Conservation (phyloP, 2,329 filamentous ascomycete genomes). For the Epichloe elymi region DNA sequence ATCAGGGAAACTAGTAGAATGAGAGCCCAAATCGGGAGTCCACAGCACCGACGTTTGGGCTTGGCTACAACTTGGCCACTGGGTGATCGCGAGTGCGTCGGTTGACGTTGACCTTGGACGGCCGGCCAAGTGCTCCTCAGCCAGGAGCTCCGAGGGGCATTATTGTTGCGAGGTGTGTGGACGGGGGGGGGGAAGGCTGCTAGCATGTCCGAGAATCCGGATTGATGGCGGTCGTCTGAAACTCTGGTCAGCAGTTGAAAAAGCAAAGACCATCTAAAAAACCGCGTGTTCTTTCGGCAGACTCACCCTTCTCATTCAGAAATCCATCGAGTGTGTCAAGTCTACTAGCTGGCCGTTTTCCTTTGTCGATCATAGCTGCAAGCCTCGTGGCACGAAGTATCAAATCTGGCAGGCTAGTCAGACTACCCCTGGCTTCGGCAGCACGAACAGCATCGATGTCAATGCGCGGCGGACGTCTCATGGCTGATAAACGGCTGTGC, state of each 20-base stretch:
- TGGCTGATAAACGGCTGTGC: constrained; percentile 37
- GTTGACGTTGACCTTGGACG: constrained; percentile 15
- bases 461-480: constrained; percentile 56
- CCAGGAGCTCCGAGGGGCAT: constrained; percentile 34
- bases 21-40: constrained; percentile 70
- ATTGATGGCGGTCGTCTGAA: constrained; percentile 32
- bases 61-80: constrained; percentile 11
- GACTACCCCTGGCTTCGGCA: constrained; percentile 72
- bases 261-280: not conserved
- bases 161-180: constrained; percentile 27
- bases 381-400: constrained; percentile 79
- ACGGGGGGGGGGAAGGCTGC: constrained; percentile 53
- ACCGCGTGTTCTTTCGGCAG: constrained; percentile 6
- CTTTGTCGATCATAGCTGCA: constrained; percentile 77
- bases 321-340: constrained; percentile 41
- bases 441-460: constrained; percentile 72
- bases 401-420: constrained; percentile 84
- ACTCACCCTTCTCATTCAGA: constrained; percentile 28
- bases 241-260: constrained; percentile 2
- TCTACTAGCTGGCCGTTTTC: constrained; percentile 49
- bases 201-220: constrained; percentile 50
- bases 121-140: constrained; percentile 38
- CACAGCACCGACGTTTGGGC: constrained; percentile 56
- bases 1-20: constrained; percentile 51
- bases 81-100: constrained; percentile 4